Base-by-base conservation (phyloP, 2,329 filamentous ascomycete species). In the Daldinia sp. region DNA sequence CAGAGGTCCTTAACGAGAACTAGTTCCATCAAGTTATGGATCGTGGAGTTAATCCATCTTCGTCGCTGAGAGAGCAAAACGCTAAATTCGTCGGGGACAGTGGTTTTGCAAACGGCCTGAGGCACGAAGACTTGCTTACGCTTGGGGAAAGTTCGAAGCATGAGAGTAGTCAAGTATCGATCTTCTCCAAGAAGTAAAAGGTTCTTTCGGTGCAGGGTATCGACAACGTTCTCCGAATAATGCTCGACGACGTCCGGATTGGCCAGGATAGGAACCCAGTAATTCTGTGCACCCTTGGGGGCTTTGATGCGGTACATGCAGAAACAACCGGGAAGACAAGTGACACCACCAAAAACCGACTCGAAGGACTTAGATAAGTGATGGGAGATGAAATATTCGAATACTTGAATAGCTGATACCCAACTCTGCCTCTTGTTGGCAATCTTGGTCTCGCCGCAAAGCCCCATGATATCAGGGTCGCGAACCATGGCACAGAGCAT, bases 241-340 rank as follows among this genome's bases (percentile, higher is more conserved):
- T 99, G 95, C 80, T 99, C 95, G 47, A 99, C 96, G 41, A 99
- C 92, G 74, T 99, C 96, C 2, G 96, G 96, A 77, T 99, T 99
- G 71, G 95, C 95, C 68, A 99, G 86, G 73, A 99, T 98, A 6
- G 95, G 95, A 21, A 99, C 95, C 95, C 95, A 99, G 81, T 98
- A 99, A 82, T 99, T 98, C 77, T 98, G 93, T 23, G 91, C 94
- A 68, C 95, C 95, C 81, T 99, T 99, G 63, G 95, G 96, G 27
- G 95, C 92, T 81, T 99, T 99, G 86, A 99, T 98, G 74, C 95
- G 92, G 82, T 99, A 99, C 96, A 99, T 99, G 85, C 93, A 97
- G 88, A 99, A 99, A 83, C 95, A 99, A 68, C 95, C 95, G 13
- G 95, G 95, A 71, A 99, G 84, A 84, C 95, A 99, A 68, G 95